A percentile compares a stretch with the other conserved stretches of the same genome.
These are phyloP conservation scores for Termitomyces sp. DNA, from an alignment of 768 basidiomycete species.

Conservation along the genomic window DNA sequence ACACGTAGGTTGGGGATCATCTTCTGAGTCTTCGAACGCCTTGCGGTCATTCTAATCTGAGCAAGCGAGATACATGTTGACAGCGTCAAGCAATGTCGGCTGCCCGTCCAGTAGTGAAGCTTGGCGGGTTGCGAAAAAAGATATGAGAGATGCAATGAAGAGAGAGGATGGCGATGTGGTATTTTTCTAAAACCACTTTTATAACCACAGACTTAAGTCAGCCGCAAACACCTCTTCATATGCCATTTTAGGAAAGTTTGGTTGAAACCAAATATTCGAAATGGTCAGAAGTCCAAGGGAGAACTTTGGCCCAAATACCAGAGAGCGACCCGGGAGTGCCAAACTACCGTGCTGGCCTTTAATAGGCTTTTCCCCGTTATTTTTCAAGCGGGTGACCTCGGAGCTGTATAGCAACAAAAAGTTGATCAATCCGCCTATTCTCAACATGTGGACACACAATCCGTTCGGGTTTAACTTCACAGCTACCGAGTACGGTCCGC, in stretches of 20 bases:
- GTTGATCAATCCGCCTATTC: not conserved
- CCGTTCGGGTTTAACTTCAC: not conserved
- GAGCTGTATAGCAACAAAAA: not conserved
- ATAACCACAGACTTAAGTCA: not conserved
- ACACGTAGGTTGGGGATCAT: not conserved
- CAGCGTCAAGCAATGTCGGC: not conserved
- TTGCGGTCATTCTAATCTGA: not conserved
- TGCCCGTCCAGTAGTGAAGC: too few species aligned
- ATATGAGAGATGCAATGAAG: too few species aligned
- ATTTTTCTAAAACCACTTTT: not conserved
- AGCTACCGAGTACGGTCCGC: not conserved
- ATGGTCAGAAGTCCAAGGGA: not conserved
- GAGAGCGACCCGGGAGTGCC: not conserved
- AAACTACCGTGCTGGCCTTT: too few species aligned
- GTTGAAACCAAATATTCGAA: too few species aligned
- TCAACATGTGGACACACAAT: not conserved
- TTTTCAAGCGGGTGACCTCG: not conserved
- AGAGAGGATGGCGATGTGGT: not conserved
- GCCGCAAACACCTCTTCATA: not conserved
- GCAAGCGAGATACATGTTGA: not conserved
- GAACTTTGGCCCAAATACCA: not conserved
- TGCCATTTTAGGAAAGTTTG: not conserved
- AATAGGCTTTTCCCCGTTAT: not conserved
- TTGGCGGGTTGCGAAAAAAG: not conserved
- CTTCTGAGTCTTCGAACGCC: not conserved